Base-by-base conservation (phyloP, 1,284 basidiomycete genomes). In the Cystobasidium slooffiae region DNA sequence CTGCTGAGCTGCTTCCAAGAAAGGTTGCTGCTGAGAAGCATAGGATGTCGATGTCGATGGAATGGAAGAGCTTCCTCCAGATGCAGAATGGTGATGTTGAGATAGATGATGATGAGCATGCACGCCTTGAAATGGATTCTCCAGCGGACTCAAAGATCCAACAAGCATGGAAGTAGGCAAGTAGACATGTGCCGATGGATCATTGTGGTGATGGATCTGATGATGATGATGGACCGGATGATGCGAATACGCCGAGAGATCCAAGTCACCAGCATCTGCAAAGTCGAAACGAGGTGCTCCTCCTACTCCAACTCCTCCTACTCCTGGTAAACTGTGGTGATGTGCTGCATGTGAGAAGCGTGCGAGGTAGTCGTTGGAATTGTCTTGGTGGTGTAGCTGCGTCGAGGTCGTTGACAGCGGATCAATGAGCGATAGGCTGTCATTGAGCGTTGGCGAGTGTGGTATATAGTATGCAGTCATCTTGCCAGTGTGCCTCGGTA, bases 401-500 rank as follows among this genome's bases (percentile, higher is more conserved):
- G 49, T 53, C 63, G 44, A 24, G 55, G 31, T 31, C 31, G 31
- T 46, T 20, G 47, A 53, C 52, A 39, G 64, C 49, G 56, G 37
- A 5, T 66, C 64, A 14, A 66, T 66, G 53, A 68, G 43, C 43
- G 51, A 41, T 20, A 56, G 43, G 55, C 66, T 59, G 55, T 68
- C 66, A 18, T 43, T 51, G 46, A 68, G 52, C 16, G 66, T 68
- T 3, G 66, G 66, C 52, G 66, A 68, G 66, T 68, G 66, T 18
- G 66, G 66, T 20, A 68, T 68, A 44, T 68, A 68, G 66, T 43
- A 68, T 12, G 66, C 66, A 10, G 66, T 68, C 66, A 68, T 68
- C 9, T 14, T 53, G 46, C 14, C 3, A 2, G 62, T 12, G 10
- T 37, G 6, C 10, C 31, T 46, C 3, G 3, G 18, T 62, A 31